These are phyloP conservation scores for Dothidotthia symphoricarpi DNA, from an alignment of 2,329 filamentous ascomycete genomes.

Conservation along the genomic window DNA sequence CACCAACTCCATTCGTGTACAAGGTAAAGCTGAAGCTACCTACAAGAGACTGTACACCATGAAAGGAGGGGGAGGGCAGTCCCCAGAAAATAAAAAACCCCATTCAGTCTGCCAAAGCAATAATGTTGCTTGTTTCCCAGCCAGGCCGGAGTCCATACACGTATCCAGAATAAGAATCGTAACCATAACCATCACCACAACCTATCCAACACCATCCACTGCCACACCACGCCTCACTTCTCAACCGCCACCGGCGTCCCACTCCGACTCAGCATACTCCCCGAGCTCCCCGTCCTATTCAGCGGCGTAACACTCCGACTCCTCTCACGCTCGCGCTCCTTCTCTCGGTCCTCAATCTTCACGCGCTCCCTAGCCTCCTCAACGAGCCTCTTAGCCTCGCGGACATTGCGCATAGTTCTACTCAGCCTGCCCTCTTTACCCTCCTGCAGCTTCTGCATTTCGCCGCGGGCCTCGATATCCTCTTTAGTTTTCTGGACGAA, in stretches of 20 bases:
- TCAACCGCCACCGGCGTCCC: conserved; percentile 19
- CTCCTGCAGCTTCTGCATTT: conserved; percentile 34
- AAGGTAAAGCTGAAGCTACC: too few species aligned
- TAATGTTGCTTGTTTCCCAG: too few species aligned
- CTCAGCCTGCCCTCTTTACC: conserved; percentile 36
- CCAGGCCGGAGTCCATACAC: too few species aligned
- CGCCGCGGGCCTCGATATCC: conserved; percentile 32
- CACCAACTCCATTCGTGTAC: too few species aligned
- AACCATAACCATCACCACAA: too few species aligned
- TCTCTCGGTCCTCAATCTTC: conserved; percentile 31
- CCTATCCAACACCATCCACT: too few species aligned
- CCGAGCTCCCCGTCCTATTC: conserved; percentile 19
- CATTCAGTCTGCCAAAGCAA: too few species aligned
- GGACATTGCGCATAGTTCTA: conserved; percentile 33
- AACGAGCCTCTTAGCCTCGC: conserved; percentile 35
- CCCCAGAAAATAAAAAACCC: too few species aligned
- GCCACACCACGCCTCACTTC: too few species aligned
- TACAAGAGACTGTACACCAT: too few species aligned
- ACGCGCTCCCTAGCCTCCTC: conserved; percentile 37
- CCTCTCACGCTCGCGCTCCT: conserved; percentile 20
- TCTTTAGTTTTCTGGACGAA: conserved; percentile 39
- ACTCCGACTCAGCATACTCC: conserved; percentile 20
- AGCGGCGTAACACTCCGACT: conserved; percentile 29
- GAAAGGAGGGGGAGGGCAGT: too few species aligned
- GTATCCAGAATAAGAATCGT: too few species aligned